phyloP scores from a whole-genome alignment of 441 rosid genomes.

The Erodium moschatum region DNA sequence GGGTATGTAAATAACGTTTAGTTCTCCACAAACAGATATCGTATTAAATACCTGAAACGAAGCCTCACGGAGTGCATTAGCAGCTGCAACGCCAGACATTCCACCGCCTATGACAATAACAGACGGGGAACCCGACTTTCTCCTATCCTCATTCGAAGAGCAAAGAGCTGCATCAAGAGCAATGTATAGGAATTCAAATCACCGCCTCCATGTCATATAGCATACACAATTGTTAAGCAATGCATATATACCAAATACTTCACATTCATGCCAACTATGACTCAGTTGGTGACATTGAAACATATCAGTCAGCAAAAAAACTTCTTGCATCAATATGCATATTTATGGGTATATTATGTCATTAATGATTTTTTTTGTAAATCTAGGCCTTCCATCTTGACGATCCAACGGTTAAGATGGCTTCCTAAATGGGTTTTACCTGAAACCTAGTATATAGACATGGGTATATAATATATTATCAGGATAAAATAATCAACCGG shows the following conservation, averaged over 20 bases:
- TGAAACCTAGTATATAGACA: no score
- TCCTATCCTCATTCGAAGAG: slow-evolving; percentile 35
- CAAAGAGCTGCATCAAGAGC: slow-evolving; percentile 34
- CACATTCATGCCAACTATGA: neutral
- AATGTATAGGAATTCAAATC: neutral
- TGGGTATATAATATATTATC: no score
- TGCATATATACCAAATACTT: neutral
- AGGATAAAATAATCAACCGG: no score
- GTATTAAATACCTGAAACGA: slow-evolving; percentile 53
- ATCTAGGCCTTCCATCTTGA: no score
- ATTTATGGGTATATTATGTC: no score
- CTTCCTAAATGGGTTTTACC: no score
- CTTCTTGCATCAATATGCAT: neutral
- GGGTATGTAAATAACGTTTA: no score
- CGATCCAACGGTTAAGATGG: no score
- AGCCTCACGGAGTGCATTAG: slow-evolving; percentile 78
- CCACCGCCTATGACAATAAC: slow-evolving; percentile 85
- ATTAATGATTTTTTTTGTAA: no score
- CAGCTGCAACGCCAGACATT: slow-evolving; percentile 82
- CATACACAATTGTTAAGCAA: neutral
- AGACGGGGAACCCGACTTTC: slow-evolving; percentile 51
- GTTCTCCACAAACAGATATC: no score
- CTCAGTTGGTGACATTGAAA: neutral
- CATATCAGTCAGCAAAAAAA: neutral
- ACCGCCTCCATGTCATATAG: no score